phyloP scores from a whole-genome alignment of 495 filamentous ascomycete genomes.

The Talaromyces wortmannii region DNA sequence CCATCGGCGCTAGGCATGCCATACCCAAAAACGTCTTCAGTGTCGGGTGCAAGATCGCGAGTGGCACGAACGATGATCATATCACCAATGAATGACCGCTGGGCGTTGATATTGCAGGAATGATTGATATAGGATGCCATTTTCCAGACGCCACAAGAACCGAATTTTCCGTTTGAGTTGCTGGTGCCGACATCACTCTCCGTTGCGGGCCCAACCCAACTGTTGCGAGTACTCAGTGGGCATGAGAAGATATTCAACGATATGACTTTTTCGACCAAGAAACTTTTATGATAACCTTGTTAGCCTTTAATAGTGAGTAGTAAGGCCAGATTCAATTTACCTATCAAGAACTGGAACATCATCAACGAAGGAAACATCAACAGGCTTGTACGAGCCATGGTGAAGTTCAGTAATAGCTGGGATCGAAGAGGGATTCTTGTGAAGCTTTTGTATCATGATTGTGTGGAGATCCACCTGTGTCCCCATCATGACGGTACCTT shows the following conservation, averaged over 20 bases:
- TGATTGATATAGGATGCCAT: constrained; percentile 43
- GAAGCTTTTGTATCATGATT: constrained; percentile 32
- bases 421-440: constrained; percentile 40
- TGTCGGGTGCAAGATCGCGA: constrained; percentile 25
- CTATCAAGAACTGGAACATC: constrained; percentile 43
- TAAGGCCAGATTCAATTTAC: constrained; percentile 10
- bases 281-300: neutral
- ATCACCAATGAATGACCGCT: constrained; percentile 42
- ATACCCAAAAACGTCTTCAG: constrained; percentile 30
- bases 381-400: constrained; percentile 26
- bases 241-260: constrained; percentile 38
- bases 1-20: constrained; percentile 8
- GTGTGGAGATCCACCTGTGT: constrained; percentile 15
- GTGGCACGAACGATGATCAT: constrained; percentile 37
- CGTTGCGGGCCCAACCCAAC: too few species aligned
- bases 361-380: constrained; percentile 30
- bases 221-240: constrained; percentile 8
- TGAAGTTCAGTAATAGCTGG: constrained; percentile 31
- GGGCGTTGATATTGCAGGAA: constrained; percentile 32
- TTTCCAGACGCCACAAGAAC: constrained; percentile 38
- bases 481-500: too few species aligned
- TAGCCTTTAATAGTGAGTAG: too few species aligned
- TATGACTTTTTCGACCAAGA: constrained; percentile 28
- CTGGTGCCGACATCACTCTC: too few species aligned
- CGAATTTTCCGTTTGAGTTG: constrained; percentile 8